Base-by-base conservation (phyloP, 2,329 filamentous ascomycete species). In the Alternaria sp. region DNA sequence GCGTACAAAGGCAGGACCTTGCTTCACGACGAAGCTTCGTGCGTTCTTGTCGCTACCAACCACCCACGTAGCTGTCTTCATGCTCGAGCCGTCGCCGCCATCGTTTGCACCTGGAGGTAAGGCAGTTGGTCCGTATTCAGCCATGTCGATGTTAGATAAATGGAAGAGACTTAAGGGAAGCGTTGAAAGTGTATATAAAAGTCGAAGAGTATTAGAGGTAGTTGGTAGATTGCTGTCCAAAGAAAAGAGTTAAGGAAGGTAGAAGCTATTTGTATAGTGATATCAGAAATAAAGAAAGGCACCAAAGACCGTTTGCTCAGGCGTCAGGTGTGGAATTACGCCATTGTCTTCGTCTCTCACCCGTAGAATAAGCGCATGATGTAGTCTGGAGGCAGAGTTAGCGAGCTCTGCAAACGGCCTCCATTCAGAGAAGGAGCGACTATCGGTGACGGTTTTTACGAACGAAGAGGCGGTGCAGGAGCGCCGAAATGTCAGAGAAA, bases 11-110 rank as follows among this genome's bases (percentile, higher is more conserved):
- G 16, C 18, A 4, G 25, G 12, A 10, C 22, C 32, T 10, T 45
- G 52, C 3, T 38, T 27, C 5, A 54, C 8, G 12, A 46, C 12
- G 30, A 46, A 54, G 11, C 43, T 44, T 12, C 52, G 20, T 11
- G 40, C 52, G 20, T 27, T 54, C 12, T 46, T 54, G 18, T 54
- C 41, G 20, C 43, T 54, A 4, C 41, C 30, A 38, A 40, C 30
- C 1, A 46, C 16, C 52, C 52, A 54, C 0, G 52, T 46, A 0
- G 52, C 52, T 11, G 27, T 38, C 1, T 30, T 30, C 0, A 27
- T 45, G 2, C 41, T 36, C 6, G 52, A 54, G 3, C 52, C 52
- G 10, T 54, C 41, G 2, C 52, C 52, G 12, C 52, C 52, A 3
- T 54, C 41, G 4, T 54, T 46, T 4, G 52, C 52, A 2, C 52